Conservation (phyloP, 768 basidiomycete species). For the Coprinopsis strossmayeri region DNA sequence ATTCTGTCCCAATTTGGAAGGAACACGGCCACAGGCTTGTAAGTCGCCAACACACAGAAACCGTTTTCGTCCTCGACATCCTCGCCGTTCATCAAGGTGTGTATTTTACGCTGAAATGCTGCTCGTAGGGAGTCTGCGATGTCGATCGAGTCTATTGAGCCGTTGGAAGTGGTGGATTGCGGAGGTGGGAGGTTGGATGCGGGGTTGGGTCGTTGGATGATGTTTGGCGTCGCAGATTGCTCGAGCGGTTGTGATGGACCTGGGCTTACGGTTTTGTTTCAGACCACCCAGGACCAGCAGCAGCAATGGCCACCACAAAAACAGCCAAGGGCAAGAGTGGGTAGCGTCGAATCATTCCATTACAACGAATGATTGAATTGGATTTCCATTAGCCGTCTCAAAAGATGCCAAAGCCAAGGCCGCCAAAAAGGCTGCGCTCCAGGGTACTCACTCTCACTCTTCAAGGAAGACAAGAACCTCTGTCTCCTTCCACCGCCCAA, state of each 20-base stretch:
- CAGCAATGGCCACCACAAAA: conserved; percentile 63
- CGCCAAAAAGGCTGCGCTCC: conserved; percentile 94
- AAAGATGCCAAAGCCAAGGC: conserved; percentile 77
- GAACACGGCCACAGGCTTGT: neutral
- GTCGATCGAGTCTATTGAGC: neutral
- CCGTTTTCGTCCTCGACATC: conserved; percentile 13
- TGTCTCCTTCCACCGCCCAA: conserved; percentile 94
- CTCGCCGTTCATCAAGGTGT: conserved; percentile 23
- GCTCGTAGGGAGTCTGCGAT: neutral
- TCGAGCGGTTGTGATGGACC: too few relatives aligned
- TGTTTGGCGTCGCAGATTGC: conserved; percentile 3
- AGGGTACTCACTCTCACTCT: conserved; percentile 72
- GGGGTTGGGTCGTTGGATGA: conserved; percentile 13
- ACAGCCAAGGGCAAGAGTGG: conserved; percentile 59
- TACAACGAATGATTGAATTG: conserved; percentile 14
- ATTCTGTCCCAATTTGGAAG: neutral
- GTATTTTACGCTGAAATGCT: conserved; percentile 10
- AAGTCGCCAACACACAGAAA: neutral
- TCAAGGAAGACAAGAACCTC: conserved; percentile 78
- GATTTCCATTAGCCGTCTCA: conserved; percentile 21
- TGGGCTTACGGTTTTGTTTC: too few relatives aligned
- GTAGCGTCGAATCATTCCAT: conserved; percentile 33
- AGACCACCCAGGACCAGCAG: too few relatives aligned
- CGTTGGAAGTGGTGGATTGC: conserved; percentile 2
- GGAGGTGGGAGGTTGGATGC: conserved; percentile 16